Base-by-base conservation (phyloP, 176 grass and related monocot genomes). In the Paspalum vaginatum region DNA sequence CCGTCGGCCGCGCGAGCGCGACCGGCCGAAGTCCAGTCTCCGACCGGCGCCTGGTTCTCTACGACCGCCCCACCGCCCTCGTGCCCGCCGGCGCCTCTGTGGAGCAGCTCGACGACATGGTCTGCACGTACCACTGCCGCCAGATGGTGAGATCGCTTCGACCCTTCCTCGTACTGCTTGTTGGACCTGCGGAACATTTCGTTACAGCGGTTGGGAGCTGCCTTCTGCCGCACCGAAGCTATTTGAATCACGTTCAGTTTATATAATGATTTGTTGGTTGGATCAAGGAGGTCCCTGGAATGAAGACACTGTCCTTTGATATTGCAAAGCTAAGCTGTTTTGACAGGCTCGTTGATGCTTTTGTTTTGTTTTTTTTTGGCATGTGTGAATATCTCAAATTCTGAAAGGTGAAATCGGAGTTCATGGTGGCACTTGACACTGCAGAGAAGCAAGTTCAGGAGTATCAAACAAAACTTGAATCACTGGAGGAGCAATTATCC, bases 61-160 rank as follows among this genome's bases (percentile, higher is more conserved):
- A 98, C 78, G 88, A 87, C 43, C 81, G 76, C 11, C 85, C 91
- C 21, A 61, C 21, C 9, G 58, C 63, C 26, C 51, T 94, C 53
- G 70, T 80, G 17, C 16, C 73, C 59, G 86, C 81, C 11, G 45
- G 76, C 48, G 47, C 67, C 55, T 14, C 77, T 1, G 81, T 65
- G 40, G 92, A 91, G 62, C 75, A 61, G 74, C 44, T 78, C 48
- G 86, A 86, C 79, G 85, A 91, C 63, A 90, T 95, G 84, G 86
- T 95, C 65, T 98, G 92, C 81, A 95, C 95, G 18, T 95, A 95
- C 80, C 92, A 95, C 86, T 98, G 95, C 88, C 92, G 95, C 79
- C 95, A 98, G 92, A 98, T 98, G 95, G 95, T 98, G 81, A 89
- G 89, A 86, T 81, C 25, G 64, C 40, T 48, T 58, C n/a, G 8